Percentiles rank a stretch among this genome's conserved stretches.
These are phyloP conservation scores for Sarcomyxa edulis DNA, from an alignment of 768 basidiomycete species.

Conservation along the genomic window DNA sequence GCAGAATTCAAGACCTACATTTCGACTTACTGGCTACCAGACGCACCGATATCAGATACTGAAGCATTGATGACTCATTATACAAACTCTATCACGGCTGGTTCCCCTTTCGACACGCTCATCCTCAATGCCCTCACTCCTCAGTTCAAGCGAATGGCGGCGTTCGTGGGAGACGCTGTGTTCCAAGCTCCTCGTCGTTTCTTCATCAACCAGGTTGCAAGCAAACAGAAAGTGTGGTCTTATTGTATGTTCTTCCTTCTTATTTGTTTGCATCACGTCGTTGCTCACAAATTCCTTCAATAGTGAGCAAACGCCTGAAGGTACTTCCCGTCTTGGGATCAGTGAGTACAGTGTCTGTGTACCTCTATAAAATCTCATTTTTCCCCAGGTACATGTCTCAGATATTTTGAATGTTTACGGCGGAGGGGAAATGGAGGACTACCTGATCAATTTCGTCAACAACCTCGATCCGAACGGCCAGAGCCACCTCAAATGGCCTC, in stretches of 20 bases:
- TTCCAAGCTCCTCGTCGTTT: constrained; percentile 49
- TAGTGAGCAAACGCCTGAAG: constrained; percentile 30
- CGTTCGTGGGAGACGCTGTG: constrained; percentile 42
- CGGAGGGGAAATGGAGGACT: constrained; percentile 25
- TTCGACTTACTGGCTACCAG: constrained; percentile 18
- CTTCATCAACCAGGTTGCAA: constrained; percentile 34
- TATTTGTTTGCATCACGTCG: not conserved
- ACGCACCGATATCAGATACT: constrained; percentile 12
- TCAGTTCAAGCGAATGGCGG: constrained; percentile 47
- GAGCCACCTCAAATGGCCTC: constrained; percentile 24
- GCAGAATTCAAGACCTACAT: constrained; percentile 22
- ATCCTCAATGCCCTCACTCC: constrained; percentile 32
- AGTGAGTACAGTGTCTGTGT: constrained; percentile 13
- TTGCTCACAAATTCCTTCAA: not conserved
- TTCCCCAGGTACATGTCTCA: constrained; percentile 23
- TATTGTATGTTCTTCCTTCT: constrained; percentile 17
- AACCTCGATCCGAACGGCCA: constrained; percentile 29
- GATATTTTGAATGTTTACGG: constrained; percentile 26
- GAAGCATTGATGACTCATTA: constrained; percentile 23
- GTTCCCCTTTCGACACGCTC: constrained; percentile 47
- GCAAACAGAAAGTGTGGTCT: constrained; percentile 33
- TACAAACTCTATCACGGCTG: constrained; percentile 30
- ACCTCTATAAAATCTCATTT: not conserved
- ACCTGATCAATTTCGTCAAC: constrained; percentile 28
- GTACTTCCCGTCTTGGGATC: constrained; percentile 24